Evolutionary conservation across 176 grass and related monocot genomes (phyloP), one percentile per base, ranked within the genome.

Genomic region (Aegilops longissima): DNA sequence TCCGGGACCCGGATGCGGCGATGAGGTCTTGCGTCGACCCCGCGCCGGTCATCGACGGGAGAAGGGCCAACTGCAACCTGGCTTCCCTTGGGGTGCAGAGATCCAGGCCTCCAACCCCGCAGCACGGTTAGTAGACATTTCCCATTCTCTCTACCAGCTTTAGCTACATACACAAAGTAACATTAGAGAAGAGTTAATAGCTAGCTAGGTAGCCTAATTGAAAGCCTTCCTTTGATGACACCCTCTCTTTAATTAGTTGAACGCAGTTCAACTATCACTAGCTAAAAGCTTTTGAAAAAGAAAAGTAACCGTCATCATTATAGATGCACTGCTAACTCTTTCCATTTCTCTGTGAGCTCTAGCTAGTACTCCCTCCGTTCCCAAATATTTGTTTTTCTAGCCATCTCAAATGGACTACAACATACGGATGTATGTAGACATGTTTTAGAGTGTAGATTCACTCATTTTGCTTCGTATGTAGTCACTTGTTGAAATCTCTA

Each of bases 61-160:
- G 97, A 86, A 96, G 97, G 67, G 90, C 97, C 61, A 99, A 99
- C 82, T 99, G 97, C 82, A 99, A 99, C 86, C 90, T 99, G 61
- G 97, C 97, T 81, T 99, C 94, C 40, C 89, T 97, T 44, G 97
- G 97, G 54, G 94, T 94, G 85, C 94, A 97, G 85, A 94, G 94
- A 93, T 97, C 97, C 87, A 89, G 86, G 65, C 90, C 90, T 78
- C 88, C 87, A 34, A 93, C 94, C 75, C 97, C 94, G 12, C 94
- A 91, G 58, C 92, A 96, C 75, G 94, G 92, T 94, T 66, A 82
- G 66, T 66, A 82, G 66, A 91, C 40, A 90, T 76, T 70, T 66
- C 52, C 34, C 44, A 77, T 66, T 71, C 44, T 89, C 54, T 78
- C 68, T 59, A 77, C 23, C 70, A 51, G 36, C 44, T 59, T 35